Evolutionary conservation across 2,329 filamentous ascomycete species (phyloP).

Genomic region (Xylariaceae sp.): DNA sequence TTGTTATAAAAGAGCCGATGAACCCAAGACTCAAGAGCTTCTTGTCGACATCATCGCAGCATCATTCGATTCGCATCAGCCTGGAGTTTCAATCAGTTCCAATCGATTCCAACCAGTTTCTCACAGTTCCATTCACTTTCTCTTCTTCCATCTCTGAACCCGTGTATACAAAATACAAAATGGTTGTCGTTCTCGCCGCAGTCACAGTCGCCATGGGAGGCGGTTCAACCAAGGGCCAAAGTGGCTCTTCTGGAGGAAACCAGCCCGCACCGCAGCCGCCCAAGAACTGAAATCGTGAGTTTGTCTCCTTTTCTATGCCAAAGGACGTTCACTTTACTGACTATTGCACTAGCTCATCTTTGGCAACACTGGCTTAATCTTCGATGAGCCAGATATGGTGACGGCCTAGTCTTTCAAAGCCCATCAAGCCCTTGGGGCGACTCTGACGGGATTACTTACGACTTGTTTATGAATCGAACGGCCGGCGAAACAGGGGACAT

Average conservation of each 20-base stretch:
- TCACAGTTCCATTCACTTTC: not conserved
- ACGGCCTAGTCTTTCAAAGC: not conserved
- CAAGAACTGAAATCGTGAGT: constrained; percentile 12
- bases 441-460: no score
- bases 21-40: no score
- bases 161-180: not conserved
- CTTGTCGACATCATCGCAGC: no score
- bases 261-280: constrained; percentile 2
- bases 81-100: no score
- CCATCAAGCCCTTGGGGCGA: no score
- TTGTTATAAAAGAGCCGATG: no score
- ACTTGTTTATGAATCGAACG: no score
- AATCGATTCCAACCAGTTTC: no score
- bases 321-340: not conserved
- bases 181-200: constrained; percentile 20
- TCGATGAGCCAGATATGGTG: not conserved
- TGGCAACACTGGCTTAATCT: not conserved
- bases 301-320: not conserved
- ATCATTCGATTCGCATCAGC: no score
- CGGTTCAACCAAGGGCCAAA: constrained; percentile 5
- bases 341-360: not conserved
- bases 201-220: constrained; percentile 12
- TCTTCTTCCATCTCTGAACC: not conserved
- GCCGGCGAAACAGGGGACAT: no score
- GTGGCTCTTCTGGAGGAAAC: constrained; percentile 6